Conservation (phyloP, 2,329 filamentous ascomycete genomes). For the Zasmidium cellare region DNA sequence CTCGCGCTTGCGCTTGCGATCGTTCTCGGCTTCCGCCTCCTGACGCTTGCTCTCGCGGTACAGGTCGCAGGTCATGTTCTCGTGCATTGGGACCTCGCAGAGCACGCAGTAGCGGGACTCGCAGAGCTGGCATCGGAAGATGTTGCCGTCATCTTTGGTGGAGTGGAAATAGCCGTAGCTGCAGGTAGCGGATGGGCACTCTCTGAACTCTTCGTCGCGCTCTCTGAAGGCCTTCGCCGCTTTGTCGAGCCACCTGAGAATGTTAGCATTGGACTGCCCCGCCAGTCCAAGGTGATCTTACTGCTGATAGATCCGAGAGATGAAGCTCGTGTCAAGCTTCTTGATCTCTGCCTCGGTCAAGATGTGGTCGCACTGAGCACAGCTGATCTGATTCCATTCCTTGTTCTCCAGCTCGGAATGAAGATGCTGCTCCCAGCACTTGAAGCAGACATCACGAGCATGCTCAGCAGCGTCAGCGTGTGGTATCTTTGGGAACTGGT, state of each 20-base stretch:
- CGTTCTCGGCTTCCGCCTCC: background rate
- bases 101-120: slow-evolving; percentile 9
- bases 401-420: slow-evolving; percentile 12
- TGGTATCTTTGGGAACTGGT: slow-evolving; percentile 10
- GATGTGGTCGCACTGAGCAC: slow-evolving; percentile 17
- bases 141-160: slow-evolving; percentile 10
- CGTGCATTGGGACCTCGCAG: slow-evolving; percentile 15
- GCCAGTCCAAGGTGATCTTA: background rate
- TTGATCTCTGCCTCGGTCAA: slow-evolving; percentile 16
- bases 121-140: slow-evolving; percentile 13
- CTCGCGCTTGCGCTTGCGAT: background rate
- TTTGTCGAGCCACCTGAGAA: slow-evolving; percentile 9
- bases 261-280: background rate
- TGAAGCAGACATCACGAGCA: slow-evolving; percentile 12
- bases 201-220: slow-evolving; percentile 5
- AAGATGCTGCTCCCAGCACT: slow-evolving; percentile 19
- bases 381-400: slow-evolving; percentile 10
- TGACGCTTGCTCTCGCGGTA: slow-evolving; percentile 1
- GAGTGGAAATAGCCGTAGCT: slow-evolving; percentile 7
- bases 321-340: slow-evolving; percentile 11
- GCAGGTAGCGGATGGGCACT: slow-evolving; percentile 6
- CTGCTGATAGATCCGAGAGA: background rate
- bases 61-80: slow-evolving; percentile 7
- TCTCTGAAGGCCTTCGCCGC: slow-evolving; percentile 1
- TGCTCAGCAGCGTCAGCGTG: slow-evolving; percentile 6